Percentiles rank a stretch among this genome's conserved stretches.
These are phyloP conservation scores for Lichenothelia convexa DNA, from an alignment of 495 filamentous ascomycete genomes.

Conservation along the genomic window DNA sequence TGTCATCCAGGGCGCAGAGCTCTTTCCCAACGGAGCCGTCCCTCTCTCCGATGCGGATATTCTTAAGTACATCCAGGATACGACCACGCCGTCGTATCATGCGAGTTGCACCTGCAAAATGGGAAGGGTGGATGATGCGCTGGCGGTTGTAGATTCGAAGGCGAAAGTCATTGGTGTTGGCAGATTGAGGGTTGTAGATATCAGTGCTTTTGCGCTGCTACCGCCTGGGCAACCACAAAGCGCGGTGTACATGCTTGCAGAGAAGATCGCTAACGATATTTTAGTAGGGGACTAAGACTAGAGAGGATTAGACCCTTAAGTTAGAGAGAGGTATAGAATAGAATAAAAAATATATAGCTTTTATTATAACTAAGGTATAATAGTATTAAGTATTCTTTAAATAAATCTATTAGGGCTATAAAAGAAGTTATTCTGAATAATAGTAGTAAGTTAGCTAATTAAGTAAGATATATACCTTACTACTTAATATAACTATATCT, in stretches of 20 bases:
- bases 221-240: slow-evolving; percentile 36
- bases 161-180: slow-evolving; percentile 33
- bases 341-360: too few species aligned
- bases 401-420: background rate
- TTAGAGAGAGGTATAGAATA: too few species aligned
- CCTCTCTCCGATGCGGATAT: slow-evolving; percentile 39
- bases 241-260: slow-evolving; percentile 31
- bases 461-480: background rate
- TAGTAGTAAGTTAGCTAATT: background rate
- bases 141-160: slow-evolving; percentile 36
- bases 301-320: too few species aligned
- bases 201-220: slow-evolving; percentile 36
- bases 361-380: background rate
- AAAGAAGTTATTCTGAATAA: background rate
- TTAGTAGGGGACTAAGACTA: background rate
- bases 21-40: slow-evolving; percentile 27
- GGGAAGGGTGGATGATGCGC: slow-evolving; percentile 25
- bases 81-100: slow-evolving; percentile 30
- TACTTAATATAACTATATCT: background rate
- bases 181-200: slow-evolving; percentile 36
- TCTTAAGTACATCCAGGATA: slow-evolving; percentile 24
- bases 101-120: slow-evolving; percentile 34
- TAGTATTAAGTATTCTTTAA: background rate
- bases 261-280: slow-evolving; percentile 42
- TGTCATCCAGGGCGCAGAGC: slow-evolving; percentile 23